Percentiles rank a stretch among this genome's conserved stretches.
Evolutionary conservation across 78 protist genomes (phyloP).

Genomic region (Cavenderia fasciculata): DNA sequence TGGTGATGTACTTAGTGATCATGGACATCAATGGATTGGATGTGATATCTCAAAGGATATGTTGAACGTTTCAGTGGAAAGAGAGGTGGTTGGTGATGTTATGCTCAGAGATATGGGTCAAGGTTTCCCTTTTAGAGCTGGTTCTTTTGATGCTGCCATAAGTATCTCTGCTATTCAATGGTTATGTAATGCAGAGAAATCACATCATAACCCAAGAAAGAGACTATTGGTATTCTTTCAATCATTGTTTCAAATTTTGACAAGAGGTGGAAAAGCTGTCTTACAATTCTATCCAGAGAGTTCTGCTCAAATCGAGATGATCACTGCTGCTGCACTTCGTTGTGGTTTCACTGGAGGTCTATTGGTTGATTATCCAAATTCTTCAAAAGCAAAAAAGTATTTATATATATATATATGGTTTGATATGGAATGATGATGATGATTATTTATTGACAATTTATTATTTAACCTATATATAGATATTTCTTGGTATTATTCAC

Average conservation of each 20-base stretch:
- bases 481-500: conserved; percentile 75
- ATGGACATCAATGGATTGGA: conserved; percentile 96
- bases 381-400: conserved; percentile 95
- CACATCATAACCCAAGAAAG: conserved; percentile 83
- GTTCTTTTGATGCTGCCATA: conserved; percentile 93
- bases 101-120: conserved; percentile 92
- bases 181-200: conserved; percentile 95
- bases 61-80: conserved; percentile 85
- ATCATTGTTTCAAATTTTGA: conserved; percentile 84
- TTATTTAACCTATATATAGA: background rate
- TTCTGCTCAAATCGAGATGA: conserved; percentile 89
- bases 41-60: conserved; percentile 89
- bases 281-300: conserved; percentile 93
- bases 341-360: conserved; percentile 97
- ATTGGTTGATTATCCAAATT: conserved; percentile 97
- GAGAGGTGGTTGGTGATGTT: conserved; percentile 89
- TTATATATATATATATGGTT: background rate
- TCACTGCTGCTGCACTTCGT: conserved; percentile 87
- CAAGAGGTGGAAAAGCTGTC: conserved; percentile 81
- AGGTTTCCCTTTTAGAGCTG: conserved; percentile 91
- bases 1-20: conserved; percentile 90
- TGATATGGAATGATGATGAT: no score
- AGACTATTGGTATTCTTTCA: conserved; percentile 91
- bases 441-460: background rate
- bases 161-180: conserved; percentile 96